These are phyloP conservation scores for Litsea cubeba DNA, from an alignment of 164 flowering plant genomes.

Conservation along the genomic window DNA sequence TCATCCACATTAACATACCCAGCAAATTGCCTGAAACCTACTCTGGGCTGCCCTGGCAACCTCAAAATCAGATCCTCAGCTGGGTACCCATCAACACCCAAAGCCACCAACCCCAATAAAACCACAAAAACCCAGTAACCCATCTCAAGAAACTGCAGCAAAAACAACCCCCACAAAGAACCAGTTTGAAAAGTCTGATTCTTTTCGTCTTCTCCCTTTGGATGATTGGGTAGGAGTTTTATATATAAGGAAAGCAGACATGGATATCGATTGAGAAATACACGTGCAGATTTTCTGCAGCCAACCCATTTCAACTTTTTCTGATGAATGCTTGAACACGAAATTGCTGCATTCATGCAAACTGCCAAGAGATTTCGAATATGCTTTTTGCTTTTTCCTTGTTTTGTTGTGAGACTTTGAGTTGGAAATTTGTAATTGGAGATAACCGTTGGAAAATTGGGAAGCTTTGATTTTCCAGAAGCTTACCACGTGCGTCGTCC, in stretches of 20 bases:
- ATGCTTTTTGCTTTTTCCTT: background rate
- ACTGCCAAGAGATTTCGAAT: background rate
- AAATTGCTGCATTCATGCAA: background rate
- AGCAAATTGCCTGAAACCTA: conserved; percentile 75
- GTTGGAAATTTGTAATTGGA: background rate
- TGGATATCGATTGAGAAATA: background rate
- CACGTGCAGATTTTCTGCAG: background rate
- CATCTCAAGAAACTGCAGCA: conserved; percentile 5
- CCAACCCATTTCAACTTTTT: too few relatives aligned
- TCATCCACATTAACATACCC: conserved; percentile 84
- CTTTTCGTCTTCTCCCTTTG: background rate
- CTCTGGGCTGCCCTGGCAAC: conserved; percentile 85
- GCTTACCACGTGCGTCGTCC: too few relatives aligned
- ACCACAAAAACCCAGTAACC: conserved; percentile 21
- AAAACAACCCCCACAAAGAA: background rate
- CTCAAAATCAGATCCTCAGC: conserved; percentile 64
- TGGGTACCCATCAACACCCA: conserved; percentile 49
- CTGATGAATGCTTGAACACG: background rate
- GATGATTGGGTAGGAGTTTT: background rate
- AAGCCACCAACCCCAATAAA: conserved; percentile 17
- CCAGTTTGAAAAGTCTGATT: background rate
- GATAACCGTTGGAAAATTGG: background rate
- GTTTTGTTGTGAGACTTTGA: too few relatives aligned
- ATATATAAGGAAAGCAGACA: background rate
- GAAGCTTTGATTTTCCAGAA: background rate